Evolutionary conservation across 2,329 filamentous ascomycete genomes (phyloP).

Genomic region (Talaromyces sp.): DNA sequence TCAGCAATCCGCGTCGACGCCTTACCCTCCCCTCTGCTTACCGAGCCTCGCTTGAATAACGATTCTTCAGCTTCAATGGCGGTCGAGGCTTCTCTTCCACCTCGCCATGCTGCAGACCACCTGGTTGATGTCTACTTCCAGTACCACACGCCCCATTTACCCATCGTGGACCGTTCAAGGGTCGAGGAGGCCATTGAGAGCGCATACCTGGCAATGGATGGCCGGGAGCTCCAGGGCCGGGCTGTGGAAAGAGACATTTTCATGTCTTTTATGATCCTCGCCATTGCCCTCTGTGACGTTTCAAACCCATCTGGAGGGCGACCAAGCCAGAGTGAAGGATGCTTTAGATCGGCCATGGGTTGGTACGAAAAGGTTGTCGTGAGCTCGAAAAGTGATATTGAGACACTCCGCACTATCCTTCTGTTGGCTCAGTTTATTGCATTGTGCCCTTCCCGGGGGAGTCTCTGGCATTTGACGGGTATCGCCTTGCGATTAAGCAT

Average conservation of each 20-base stretch:
- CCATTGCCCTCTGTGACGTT: slow-evolving; percentile 26
- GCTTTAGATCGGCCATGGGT: slow-evolving; percentile 27
- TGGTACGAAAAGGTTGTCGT: slow-evolving; percentile 25
- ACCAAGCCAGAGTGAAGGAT: slow-evolving; percentile 28
- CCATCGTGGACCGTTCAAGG: slow-evolving; percentile 23
- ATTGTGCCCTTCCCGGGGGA: slow-evolving; percentile 26
- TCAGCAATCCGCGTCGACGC: slow-evolving; percentile 20
- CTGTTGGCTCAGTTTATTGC: slow-evolving; percentile 29
- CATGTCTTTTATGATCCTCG: slow-evolving; percentile 28
- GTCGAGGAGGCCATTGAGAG: slow-evolving; percentile 21
- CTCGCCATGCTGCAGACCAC: slow-evolving; percentile 28
- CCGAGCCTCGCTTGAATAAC: slow-evolving; percentile 12
- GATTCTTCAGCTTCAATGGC: slow-evolving; percentile 1
- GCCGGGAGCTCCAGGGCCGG: slow-evolving; percentile 5
- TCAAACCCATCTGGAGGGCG: slow-evolving; percentile 19
- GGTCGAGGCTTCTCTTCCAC: slow-evolving; percentile 24
- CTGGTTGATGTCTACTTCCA: slow-evolving; percentile 30
- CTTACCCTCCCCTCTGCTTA: slow-evolving; percentile 3
- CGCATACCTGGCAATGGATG: slow-evolving; percentile 18
- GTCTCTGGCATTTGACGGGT: slow-evolving; percentile 31
- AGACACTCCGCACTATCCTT: slow-evolving; percentile 26
- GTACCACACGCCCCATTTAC: slow-evolving; percentile 29
- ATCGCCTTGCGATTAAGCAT: slow-evolving; percentile 28
- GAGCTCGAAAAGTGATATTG: slow-evolving; percentile 27
- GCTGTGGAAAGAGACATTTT: slow-evolving; percentile 23